Conservation (phyloP, 2,329 filamentous ascomycete species). For the Microcera coccophila region DNA sequence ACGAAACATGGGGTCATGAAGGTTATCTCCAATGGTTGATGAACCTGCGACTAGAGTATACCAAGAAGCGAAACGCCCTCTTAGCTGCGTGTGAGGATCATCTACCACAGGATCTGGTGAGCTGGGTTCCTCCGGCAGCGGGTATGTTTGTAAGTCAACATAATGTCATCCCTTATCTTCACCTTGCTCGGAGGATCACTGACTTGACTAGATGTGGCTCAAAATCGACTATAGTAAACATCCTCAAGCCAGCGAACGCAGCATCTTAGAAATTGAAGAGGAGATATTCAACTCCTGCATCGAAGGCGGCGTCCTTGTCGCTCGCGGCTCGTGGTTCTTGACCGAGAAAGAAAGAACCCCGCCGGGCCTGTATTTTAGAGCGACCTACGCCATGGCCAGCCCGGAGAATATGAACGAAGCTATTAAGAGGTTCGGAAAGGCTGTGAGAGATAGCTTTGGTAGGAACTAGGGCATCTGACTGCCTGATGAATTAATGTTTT, state of each 20-base stretch:
- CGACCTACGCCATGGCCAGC: conserved; percentile 81
- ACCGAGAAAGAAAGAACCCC: conserved; percentile 62
- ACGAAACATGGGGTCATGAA: conserved; percentile 89
- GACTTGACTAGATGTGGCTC: conserved; percentile 61
- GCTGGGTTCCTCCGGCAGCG: conserved; percentile 74
- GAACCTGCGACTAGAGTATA: conserved; percentile 76
- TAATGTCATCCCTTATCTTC: neutral
- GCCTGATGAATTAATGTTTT: neutral
- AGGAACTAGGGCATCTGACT: conserved; percentile 25
- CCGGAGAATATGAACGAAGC: conserved; percentile 67
- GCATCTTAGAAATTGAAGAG: conserved; percentile 70
- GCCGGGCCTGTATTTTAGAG: conserved; percentile 76
- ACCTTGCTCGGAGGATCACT: neutral
- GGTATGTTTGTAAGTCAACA: conserved; percentile 86
- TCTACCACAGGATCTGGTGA: conserved; percentile 69
- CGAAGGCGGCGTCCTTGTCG: conserved; percentile 72
- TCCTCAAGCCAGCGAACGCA: conserved; percentile 52
- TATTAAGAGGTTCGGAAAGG: conserved; percentile 70
- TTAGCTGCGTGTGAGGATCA: conserved; percentile 75
- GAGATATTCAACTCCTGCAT: conserved; percentile 78
- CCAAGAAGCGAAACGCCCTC: conserved; percentile 70
- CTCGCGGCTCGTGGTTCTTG: conserved; percentile 86
- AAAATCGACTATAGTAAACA: conserved; percentile 64
- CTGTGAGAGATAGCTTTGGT: conserved; percentile 59
- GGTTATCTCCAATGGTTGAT: conserved; percentile 90